Base-by-base conservation (phyloP, 1,284 basidiomycete genomes). In the Boletus subluridellus region DNA sequence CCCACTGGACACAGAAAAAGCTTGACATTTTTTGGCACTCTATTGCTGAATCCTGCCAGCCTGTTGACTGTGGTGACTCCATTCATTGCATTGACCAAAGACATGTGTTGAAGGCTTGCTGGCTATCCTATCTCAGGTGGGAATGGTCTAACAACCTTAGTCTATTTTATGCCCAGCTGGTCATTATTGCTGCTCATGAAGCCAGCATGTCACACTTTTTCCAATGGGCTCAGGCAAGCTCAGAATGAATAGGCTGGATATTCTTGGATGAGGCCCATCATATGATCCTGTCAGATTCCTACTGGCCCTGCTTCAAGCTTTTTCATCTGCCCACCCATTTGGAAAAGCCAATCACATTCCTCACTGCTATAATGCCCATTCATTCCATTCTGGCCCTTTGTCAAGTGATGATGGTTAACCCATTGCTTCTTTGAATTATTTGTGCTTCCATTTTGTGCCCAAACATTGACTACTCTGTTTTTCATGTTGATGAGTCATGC, bases 231-330 rank as follows among this genome's bases (percentile, higher is more conserved):
- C 42, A 44, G 1, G 42, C n/a, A 11, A 6, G 3, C 4, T 44
- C 6, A 11, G 42, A 44, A 5, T 15, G 3, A 39, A 39, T 39
- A 21, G 21, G 21, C 21, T 28, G 3, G 26, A 2, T 68, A 0
- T 66, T 70, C 15, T 15, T 69, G 0, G 66, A 70, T 6, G 63
- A 70, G 44, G 60, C 60, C 2, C 69, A 70, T n/a, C 56, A 70
- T 11, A n/a, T 70, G 10, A 15, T 61, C 2, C 55, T 44, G 0
- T 68, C 60, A 0, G 49, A 52, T 0, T 52, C 46, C 0, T 70
- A 65, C 37, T 34, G 58, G 0, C 17, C 24, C 0, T 70, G 69
- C 49, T 69, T 69, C 58, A 57, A 58, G 6, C 37, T 64, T 0
- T 64, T 70, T 14, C 52, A 61, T 5, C 15, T n/a, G 0, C 49